phyloP scores from a whole-genome alignment of 2,329 filamentous ascomycete genomes.

The Ceratocystis cubensis region DNA sequence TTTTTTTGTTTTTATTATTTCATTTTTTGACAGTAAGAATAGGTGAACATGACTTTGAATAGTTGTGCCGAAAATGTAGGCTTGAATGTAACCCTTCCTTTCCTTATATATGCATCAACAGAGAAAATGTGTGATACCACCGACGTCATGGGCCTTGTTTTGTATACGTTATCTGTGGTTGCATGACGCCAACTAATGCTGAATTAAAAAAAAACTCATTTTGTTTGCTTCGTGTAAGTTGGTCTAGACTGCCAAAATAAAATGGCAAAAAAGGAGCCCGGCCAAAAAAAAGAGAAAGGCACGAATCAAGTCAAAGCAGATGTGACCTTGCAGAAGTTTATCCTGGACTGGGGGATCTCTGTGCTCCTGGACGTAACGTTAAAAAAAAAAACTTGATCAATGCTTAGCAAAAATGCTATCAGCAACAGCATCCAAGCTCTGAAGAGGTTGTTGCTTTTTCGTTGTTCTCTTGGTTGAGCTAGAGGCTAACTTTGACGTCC shows the following conservation, averaged over 20 bases:
- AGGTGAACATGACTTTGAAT: background rate
- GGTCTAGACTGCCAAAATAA: background rate
- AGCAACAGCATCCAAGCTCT: background rate
- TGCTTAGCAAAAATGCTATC: background rate
- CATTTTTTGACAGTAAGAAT: too few species aligned
- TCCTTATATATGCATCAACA: background rate
- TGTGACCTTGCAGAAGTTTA: constrained; percentile 1
- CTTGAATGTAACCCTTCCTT: background rate
- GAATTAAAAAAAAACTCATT: background rate
- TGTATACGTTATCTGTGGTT: background rate
- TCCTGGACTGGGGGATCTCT: background rate
- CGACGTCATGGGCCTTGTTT: background rate
- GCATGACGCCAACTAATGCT: background rate
- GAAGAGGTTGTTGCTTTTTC: background rate
- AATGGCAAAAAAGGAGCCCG: background rate
- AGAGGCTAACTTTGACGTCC: background rate
- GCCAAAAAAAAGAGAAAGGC: background rate
- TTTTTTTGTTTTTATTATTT: too few species aligned
- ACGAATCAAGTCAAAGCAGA: constrained; percentile 4
- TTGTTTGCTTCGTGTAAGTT: background rate
- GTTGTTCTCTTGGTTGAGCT: background rate
- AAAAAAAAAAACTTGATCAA: background rate
- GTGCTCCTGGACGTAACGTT: constrained; percentile 9
- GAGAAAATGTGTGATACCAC: background rate
- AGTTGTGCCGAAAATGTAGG: background rate